These are phyloP conservation scores for Cryptococcus deneoformans DNA, from an alignment of 1,284 basidiomycete genomes.

Conservation along the genomic window DNA sequence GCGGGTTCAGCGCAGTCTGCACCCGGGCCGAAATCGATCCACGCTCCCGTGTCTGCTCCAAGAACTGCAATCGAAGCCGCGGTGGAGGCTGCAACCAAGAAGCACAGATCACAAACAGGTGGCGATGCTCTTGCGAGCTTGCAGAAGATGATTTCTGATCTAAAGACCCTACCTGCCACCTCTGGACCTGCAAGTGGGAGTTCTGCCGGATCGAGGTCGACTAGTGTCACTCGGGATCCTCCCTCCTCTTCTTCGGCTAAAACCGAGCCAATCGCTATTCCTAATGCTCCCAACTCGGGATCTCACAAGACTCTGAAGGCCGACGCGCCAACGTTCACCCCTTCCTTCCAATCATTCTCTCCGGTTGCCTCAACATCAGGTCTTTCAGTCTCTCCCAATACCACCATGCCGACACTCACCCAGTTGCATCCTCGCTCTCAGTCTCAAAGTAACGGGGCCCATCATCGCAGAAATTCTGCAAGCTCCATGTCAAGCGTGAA, in stretches of 20 bases:
- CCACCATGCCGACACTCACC: constrained; percentile 6
- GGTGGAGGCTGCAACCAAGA: constrained; percentile 36
- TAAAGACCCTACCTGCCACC: constrained; percentile 36
- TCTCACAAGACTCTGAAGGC: constrained; percentile 43
- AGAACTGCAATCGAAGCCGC: constrained; percentile 43
- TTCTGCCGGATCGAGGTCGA: constrained; percentile 15
- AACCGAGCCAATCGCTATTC: constrained; percentile 18
- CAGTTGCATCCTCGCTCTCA: constrained; percentile 13
- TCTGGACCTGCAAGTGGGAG: constrained; percentile 13
- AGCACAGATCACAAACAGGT: constrained; percentile 24
- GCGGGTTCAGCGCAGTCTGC: constrained; percentile 1
- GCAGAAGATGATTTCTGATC: constrained; percentile 47
- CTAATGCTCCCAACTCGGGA: constrained; percentile 11
- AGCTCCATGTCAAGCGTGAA: constrained; percentile 4
- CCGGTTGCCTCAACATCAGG: constrained; percentile 20
- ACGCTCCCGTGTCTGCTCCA: constrained; percentile 29
- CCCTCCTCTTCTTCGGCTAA: constrained; percentile 1
- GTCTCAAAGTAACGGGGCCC: constrained; percentile 12
- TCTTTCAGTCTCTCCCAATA: constrained; percentile 22
- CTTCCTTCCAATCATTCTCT: constrained; percentile 35
- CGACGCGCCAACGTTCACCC: constrained; percentile 48
- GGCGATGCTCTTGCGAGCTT: constrained; percentile 39
- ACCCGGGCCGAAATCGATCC: constrained; percentile 25
- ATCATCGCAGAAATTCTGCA: constrained; percentile 19
- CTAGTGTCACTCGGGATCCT: constrained; percentile 9